A percentile compares a stretch with the other conserved stretches of the same genome.
Conservation (phyloP, 768 basidiomycete species). For the Krasilnikovozyma curviuscula region DNA sequence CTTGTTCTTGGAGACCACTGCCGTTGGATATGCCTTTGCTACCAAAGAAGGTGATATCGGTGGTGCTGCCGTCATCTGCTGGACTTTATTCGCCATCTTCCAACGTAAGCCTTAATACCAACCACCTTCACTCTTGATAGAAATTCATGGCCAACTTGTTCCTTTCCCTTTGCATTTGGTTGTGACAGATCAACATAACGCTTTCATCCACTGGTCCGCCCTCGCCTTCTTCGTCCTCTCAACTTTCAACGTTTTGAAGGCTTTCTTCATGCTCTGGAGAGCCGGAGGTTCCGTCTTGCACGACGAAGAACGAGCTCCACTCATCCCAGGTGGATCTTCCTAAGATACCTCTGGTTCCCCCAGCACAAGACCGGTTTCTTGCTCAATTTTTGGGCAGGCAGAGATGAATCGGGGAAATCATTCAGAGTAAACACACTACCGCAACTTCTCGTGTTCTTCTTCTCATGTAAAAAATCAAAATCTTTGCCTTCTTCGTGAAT, state of each 20-base stretch:
- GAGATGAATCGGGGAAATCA: no score
- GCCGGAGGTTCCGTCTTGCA: conserved; percentile 1
- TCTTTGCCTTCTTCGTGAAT: no score
- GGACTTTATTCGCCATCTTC: conserved; percentile 4
- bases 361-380: neutral
- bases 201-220: conserved; percentile 12
- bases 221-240: conserved; percentile 9
- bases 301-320: conserved; percentile 10
- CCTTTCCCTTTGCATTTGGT: no score
- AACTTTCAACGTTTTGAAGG: conserved; percentile 4
- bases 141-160: no score
- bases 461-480: no score
- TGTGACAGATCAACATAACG: conserved; percentile 6
- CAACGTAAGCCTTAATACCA: neutral
- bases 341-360: neutral
- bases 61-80: conserved; percentile 9
- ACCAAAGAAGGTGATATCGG: conserved; percentile 2
- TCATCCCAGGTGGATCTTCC: neutral
- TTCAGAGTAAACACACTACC: no score
- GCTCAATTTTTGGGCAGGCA: no score
- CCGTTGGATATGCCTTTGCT: conserved; percentile 5
- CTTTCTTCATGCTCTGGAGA: conserved; percentile 4
- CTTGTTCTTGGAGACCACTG: conserved; percentile 9
- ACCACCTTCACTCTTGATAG: no score
- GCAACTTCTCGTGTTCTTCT: no score